Conservation (phyloP, 495 filamentous ascomycete species). For the Talaromyces borbonicus region DNA sequence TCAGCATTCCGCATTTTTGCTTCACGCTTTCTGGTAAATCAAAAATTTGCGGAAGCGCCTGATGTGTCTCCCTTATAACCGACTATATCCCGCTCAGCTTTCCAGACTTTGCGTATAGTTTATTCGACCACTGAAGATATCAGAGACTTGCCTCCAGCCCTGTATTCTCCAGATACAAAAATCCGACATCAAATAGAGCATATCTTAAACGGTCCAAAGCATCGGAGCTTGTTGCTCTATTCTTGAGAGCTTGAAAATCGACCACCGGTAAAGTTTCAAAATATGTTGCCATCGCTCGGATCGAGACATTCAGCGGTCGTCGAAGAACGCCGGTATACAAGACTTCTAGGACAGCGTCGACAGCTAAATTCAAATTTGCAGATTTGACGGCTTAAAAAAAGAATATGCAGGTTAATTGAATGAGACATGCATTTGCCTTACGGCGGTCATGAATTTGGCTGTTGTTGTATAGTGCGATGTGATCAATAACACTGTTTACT, state of each 20-base stretch:
- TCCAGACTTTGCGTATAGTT: not conserved
- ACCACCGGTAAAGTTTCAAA: slow-evolving; percentile 73
- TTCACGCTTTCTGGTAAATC: slow-evolving; percentile 68
- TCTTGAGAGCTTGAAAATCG: slow-evolving; percentile 56
- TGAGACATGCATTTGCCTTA: too few relatives aligned
- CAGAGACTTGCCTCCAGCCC: slow-evolving; percentile 49
- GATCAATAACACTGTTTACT: too few relatives aligned
- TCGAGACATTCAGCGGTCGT: too few relatives aligned
- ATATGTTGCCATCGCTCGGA: slow-evolving; percentile 24
- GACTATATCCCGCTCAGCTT: slow-evolving; percentile 30
- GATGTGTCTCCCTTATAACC: slow-evolving; percentile 58
- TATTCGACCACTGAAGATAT: not conserved
- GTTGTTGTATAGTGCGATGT: too few relatives aligned
- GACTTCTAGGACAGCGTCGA: too few relatives aligned
- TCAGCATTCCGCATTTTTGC: slow-evolving; percentile 79
- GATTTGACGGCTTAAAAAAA: too few relatives aligned
- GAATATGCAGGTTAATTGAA: too few relatives aligned
- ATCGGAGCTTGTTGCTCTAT: slow-evolving; percentile 55
- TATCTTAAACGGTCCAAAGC: slow-evolving; percentile 65
- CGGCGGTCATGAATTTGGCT: too few relatives aligned
- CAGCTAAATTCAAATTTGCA: too few relatives aligned
- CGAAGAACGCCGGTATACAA: too few relatives aligned
- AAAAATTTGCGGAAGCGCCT: slow-evolving; percentile 67
- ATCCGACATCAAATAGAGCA: slow-evolving; percentile 82
- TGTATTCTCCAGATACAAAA: slow-evolving; percentile 82